Percentiles rank a stretch among this genome's conserved stretches.
Evolutionary conservation across 2,329 filamentous ascomycete genomes (phyloP).

Genomic region (Nemania abortiva): DNA sequence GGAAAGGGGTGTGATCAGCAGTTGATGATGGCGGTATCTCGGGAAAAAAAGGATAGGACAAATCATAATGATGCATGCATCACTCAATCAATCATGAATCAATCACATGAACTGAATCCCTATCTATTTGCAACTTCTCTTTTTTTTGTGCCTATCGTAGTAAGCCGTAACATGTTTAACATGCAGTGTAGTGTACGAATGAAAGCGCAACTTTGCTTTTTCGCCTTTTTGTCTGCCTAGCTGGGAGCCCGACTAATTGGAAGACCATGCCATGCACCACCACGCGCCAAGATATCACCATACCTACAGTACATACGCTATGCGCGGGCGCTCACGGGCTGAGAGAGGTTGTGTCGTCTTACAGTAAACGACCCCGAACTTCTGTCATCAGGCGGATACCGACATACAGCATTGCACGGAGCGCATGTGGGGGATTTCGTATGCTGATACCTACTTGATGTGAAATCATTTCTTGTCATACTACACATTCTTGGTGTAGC

Average conservation of each 20-base stretch:
- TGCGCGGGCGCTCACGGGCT: conserved; percentile 26
- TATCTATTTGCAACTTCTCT: conserved; percentile 15
- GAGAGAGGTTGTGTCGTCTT: neutral
- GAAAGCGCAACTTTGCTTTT: neutral
- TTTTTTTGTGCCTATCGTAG: neutral
- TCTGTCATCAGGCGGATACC: neutral
- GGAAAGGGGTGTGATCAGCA: neutral
- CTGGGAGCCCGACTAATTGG: conserved; percentile 25
- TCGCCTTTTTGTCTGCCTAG: conserved; percentile 30
- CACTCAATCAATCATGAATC: conserved; percentile 19
- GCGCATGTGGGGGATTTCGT: conserved; percentile 10
- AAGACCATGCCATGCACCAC: no score
- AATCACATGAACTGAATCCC: conserved; percentile 25
- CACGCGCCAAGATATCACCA: conserved; percentile 19
- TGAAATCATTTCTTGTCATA: conserved; percentile 8
- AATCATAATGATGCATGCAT: conserved; percentile 34
- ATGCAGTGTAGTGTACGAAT: neutral
- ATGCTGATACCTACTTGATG: conserved; percentile 1
- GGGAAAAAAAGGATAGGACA: conserved; percentile 16
- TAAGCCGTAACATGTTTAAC: conserved; percentile 16
- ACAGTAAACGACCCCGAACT: neutral
- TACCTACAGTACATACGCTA: no score
- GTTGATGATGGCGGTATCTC: neutral
- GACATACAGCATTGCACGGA: conserved; percentile 1
- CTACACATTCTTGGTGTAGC: neutral